A percentile compares a stretch with the other conserved stretches of the same genome.
phyloP scores from a whole-genome alignment of 805 yeast genomes.

The Lipomyces yamadae region DNA sequence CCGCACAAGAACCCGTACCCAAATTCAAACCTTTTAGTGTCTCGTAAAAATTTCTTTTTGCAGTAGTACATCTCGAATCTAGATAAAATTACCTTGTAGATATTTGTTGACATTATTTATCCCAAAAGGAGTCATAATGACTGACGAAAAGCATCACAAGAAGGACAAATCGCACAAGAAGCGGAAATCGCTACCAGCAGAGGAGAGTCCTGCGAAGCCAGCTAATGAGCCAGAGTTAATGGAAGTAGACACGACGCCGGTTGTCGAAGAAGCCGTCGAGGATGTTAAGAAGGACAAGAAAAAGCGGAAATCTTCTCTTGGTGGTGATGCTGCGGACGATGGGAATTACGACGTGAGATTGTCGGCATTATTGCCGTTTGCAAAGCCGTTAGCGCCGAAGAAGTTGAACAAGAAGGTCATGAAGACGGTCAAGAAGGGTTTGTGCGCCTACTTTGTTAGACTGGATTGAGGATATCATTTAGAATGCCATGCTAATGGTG shows the following conservation, averaged over 20 bases:
- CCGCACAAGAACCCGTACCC: too few species aligned
- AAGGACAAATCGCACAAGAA: slow-evolving; percentile 36
- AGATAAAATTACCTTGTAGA: too few species aligned
- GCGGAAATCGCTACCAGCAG: slow-evolving; percentile 29
- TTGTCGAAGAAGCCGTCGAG: slow-evolving; percentile 14
- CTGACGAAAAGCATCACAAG: slow-evolving; percentile 32
- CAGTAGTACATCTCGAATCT: neutral
- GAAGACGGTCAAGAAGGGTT: slow-evolving; percentile 84
- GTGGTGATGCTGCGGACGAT: slow-evolving; percentile 32
- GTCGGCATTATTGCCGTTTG: slow-evolving; percentile 89
- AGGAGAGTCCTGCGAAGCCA: slow-evolving; percentile 14
- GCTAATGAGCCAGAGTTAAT: neutral
- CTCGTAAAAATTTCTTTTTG: neutral
- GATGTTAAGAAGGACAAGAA: slow-evolving; percentile 27
- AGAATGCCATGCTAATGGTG: slow-evolving; percentile 8
- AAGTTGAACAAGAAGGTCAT: slow-evolving; percentile 93
- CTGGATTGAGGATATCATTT: neutral
- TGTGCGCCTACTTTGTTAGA: neutral
- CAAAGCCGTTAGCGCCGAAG: slow-evolving; percentile 93
- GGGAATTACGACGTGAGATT: slow-evolving; percentile 92
- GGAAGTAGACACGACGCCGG: slow-evolving; percentile 17
- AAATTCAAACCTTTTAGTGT: too few species aligned
- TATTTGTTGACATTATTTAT: neutral
- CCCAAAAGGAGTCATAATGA: slow-evolving; percentile 8
- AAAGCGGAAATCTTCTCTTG: slow-evolving; percentile 29